Base-by-base conservation (phyloP, 768 basidiomycete species). In the Polyporus arcularius region DNA sequence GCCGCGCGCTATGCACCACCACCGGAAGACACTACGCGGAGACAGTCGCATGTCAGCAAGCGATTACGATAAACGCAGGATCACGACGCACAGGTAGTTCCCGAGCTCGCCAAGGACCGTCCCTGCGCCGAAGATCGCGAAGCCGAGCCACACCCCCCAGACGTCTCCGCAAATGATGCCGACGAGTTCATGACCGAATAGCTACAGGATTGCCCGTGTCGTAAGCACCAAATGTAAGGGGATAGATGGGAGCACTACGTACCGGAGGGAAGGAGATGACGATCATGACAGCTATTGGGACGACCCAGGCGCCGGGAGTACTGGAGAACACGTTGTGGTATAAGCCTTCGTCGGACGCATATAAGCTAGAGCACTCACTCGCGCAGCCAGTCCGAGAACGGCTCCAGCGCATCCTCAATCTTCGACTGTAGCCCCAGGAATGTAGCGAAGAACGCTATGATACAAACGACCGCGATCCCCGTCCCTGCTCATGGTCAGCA, bases 111-210 rank as follows among this genome's bases (percentile, higher is more conserved):
- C 94, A 0, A 94, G 47, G 46, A 64, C 85, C 0, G 92, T 94
- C 0, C 92, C 90, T 6, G 85, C 89, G 2, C 82, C 82, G 10
- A 91, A 90, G 69, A 97, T 96, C 0, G 74, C 94, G 66, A 96
- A 96, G 1, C 94, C 94, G 30, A 82, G 69, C 82, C 94, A 88
- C 1, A 94, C 75, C 2, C 92, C 93, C 92, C 92, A 96, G 3
- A 96, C 90, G 41, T 95, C 72, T 12, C 95, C 94, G 66, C 91
- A 92, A 3, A 96, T 77, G 38, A 95, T 81, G 21, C 91, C 90
- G 45, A 96, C 79, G 58, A 96, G 88, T 78, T 96, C 95, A 65
- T 96, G 93, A 4, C 95, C 95, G 67, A 95, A 94, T 12, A 96
- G 82, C 82, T 90, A 26, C 21, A 26, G 21, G 21, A 2, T 26